Evolutionary conservation across 2,329 filamentous ascomycete genomes (phyloP).

Genomic region (Aspergillus sp.): DNA sequence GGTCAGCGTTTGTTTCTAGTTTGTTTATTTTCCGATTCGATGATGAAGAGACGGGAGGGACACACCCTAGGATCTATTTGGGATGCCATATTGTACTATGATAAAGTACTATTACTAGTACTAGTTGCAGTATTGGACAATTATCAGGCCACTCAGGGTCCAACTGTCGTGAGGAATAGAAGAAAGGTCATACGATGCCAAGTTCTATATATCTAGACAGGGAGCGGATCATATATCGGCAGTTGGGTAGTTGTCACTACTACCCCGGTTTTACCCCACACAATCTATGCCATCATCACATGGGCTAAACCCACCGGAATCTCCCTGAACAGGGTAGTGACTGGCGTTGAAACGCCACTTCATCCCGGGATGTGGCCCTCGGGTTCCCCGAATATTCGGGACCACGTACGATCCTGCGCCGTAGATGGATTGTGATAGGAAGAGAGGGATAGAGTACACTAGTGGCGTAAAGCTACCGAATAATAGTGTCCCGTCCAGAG

Average conservation of each 20-base stretch:
- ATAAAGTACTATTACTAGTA: neutral
- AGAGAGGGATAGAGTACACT: neutral
- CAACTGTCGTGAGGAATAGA: neutral
- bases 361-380: constrained; percentile 13
- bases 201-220: neutral
- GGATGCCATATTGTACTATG: neutral
- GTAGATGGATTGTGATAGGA: neutral
- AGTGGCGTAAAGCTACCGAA: constrained; percentile 1
- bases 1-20: neutral
- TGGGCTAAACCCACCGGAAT: neutral
- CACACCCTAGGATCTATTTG: constrained; percentile 25
- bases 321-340: neutral
- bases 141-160: neutral
- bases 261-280: neutral
- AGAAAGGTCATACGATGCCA: neutral
- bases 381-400: constrained; percentile 11
- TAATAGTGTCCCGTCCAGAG: neutral
- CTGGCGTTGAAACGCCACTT: neutral
- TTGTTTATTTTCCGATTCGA: neutral
- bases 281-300: neutral
- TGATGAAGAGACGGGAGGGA: neutral
- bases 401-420: neutral
- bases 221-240: neutral
- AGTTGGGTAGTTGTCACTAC: neutral
- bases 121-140: neutral